A percentile compares a stretch with the other conserved stretches of the same genome.
phyloP scores from a whole-genome alignment of 306 rosid genomes.

The Hippophae rhamnoides region DNA sequence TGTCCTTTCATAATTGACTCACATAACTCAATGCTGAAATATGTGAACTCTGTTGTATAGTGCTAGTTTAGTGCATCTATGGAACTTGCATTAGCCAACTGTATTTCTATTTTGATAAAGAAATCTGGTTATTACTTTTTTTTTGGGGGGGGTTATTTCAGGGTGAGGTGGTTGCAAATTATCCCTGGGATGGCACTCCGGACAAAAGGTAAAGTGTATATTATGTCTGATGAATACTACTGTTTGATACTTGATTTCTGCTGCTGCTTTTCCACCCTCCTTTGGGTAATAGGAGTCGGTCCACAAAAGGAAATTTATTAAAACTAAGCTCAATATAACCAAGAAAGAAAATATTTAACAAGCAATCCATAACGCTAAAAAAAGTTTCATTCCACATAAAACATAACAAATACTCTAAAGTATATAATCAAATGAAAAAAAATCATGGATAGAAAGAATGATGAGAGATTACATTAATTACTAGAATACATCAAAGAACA shows the following conservation, averaged over 20 bases:
- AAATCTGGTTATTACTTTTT: conserved; percentile 13
- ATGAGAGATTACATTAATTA: no score
- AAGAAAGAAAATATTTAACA: no score
- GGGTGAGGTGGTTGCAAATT: conserved; percentile 98
- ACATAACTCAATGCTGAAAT: no score
- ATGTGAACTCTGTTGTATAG: neutral
- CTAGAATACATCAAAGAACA: no score
- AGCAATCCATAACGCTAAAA: no score
- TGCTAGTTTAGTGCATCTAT: conserved; percentile 8
- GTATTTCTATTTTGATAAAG: conserved; percentile 6
- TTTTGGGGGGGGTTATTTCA: conserved; percentile 21
- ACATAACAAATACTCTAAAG: no score
- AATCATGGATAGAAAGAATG: no score
- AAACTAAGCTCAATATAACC: no score
- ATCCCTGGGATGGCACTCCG: conserved; percentile 88
- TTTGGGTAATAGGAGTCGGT: no score
- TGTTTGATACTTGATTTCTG: conserved; percentile 5
- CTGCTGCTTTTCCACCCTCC: neutral
- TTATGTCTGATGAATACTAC: neutral
- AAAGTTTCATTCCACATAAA: no score
- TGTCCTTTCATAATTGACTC: neutral
- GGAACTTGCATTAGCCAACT: conserved; percentile 5
- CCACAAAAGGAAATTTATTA: no score
- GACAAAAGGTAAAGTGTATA: conserved; percentile 49
- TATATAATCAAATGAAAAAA: no score